Evolutionary conservation across 768 basidiomycete genomes (phyloP).

Genomic region (Russula sp.): DNA sequence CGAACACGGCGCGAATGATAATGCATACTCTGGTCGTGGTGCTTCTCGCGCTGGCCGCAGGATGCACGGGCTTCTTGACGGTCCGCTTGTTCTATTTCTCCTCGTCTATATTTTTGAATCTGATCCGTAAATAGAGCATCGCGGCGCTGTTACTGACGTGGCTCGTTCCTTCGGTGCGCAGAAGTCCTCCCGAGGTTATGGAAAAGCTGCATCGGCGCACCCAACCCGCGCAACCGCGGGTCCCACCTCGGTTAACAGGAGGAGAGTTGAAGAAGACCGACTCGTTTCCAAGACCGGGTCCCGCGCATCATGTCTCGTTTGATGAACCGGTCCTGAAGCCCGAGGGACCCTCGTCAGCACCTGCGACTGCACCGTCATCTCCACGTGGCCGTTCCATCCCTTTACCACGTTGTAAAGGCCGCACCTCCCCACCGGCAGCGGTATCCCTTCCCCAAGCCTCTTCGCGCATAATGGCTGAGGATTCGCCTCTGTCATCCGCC

Average conservation of each 20-base stretch:
- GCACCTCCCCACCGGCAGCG: background rate
- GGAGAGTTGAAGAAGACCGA: background rate
- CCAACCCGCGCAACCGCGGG: background rate
- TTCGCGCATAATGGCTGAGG: background rate
- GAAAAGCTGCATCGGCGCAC: background rate
- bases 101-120: too few relatives aligned
- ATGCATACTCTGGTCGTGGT: slow-evolving; percentile 1
- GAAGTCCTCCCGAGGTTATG: background rate
- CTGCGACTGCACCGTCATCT: slow-evolving; percentile 1
- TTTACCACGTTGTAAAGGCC: slow-evolving; percentile 5
- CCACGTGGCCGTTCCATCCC: background rate
- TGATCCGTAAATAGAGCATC: slow-evolving; percentile 12
- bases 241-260: background rate
- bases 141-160: slow-evolving; percentile 11
- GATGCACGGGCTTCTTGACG: slow-evolving; percentile 19
- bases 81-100: slow-evolving; percentile 2
- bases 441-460: background rate
- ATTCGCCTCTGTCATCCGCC: slow-evolving; percentile 18
- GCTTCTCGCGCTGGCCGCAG: slow-evolving; percentile 1
- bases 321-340: background rate
- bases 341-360: background rate
- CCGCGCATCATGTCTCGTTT: slow-evolving; percentile 19
- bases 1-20: background rate
- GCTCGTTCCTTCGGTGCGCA: slow-evolving; percentile 14
- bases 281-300: slow-evolving; percentile 1